These are phyloP conservation scores for Rosa multiflora DNA, from an alignment of 306 rosid species.

Conservation along the genomic window DNA sequence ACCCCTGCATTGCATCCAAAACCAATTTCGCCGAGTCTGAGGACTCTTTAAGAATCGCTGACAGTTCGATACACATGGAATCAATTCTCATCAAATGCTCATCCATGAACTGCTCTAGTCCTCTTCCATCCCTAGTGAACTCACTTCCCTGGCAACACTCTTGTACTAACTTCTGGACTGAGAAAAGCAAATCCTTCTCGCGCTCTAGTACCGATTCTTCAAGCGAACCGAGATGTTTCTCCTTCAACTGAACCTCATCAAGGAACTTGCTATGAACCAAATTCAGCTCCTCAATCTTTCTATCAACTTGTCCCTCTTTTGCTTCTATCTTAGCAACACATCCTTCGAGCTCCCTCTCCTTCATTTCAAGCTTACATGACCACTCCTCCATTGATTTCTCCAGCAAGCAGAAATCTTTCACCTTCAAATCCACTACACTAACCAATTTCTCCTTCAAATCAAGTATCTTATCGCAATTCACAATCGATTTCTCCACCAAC, in stretches of 20 bases:
- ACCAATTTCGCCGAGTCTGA: constrained; percentile 42
- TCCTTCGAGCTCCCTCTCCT: neutral
- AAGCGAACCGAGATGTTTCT: neutral
- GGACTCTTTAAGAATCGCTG: constrained; percentile 1
- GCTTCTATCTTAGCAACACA: neutral
- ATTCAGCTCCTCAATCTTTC: constrained; percentile 9
- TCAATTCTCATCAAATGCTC: neutral
- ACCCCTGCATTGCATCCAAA: constrained; percentile 41
- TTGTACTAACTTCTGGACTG: neutral
- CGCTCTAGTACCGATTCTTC: constrained; percentile 1
- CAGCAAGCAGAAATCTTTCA: neutral
- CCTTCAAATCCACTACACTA: neutral
- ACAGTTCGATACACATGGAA: neutral
- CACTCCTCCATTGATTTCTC: constrained; percentile 7
- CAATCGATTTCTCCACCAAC: neutral
- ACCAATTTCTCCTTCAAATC: constrained; percentile 8
- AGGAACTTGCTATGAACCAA: constrained; percentile 20
- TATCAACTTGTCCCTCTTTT: neutral
- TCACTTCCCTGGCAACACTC: constrained; percentile 8
- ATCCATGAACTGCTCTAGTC: constrained; percentile 13
- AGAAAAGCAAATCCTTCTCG: constrained; percentile 7
- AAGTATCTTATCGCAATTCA: neutral
- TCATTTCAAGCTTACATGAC: neutral
- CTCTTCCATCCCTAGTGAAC: constrained; percentile 2
- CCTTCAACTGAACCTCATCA: constrained; percentile 29